Evolutionary conservation across 2,329 filamentous ascomycete species (phyloP).

Genomic region (Sodiomyces alkalinus): DNA sequence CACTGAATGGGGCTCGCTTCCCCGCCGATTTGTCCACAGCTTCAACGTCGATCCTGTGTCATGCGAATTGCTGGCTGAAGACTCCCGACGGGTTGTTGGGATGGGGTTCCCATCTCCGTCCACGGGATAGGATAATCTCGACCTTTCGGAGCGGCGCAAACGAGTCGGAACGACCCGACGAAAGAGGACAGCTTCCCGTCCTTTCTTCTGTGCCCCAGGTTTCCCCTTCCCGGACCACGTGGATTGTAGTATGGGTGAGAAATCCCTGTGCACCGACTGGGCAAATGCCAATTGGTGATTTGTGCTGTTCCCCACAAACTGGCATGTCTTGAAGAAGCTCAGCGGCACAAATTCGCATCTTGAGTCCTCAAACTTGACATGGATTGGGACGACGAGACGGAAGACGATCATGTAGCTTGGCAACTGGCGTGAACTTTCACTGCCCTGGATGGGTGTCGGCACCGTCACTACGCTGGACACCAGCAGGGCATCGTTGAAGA

Average conservation of each 20-base stretch:
- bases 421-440: conserved; percentile 6
- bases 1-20: conserved; percentile 6
- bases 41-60: conserved; percentile 17
- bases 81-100: conserved; percentile 11
- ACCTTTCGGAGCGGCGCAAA: conserved; percentile 3
- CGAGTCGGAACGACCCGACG: conserved; percentile 2
- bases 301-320: conserved; percentile 41
- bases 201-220: conserved; percentile 7
- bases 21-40: conserved; percentile 13
- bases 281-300: conserved; percentile 43
- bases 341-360: conserved; percentile 45
- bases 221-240: conserved; percentile 9
- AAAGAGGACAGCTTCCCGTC: conserved; percentile 3
- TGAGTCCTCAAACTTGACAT: conserved; percentile 33
- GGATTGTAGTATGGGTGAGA: conserved; percentile 32
- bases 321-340: conserved; percentile 50
- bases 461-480: conserved; percentile 25
- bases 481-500: conserved; percentile 30
- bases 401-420: conserved; percentile 34
- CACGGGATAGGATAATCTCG: conserved; percentile 8
- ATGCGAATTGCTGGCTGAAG: conserved; percentile 12
- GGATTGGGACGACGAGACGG: conserved; percentile 45
- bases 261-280: conserved; percentile 44
- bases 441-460: conserved; percentile 14
- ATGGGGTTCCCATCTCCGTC: conserved; percentile 16